Base-by-base conservation (phyloP, 352 stramenopile species). In the Globisporangium okanoganense region DNA sequence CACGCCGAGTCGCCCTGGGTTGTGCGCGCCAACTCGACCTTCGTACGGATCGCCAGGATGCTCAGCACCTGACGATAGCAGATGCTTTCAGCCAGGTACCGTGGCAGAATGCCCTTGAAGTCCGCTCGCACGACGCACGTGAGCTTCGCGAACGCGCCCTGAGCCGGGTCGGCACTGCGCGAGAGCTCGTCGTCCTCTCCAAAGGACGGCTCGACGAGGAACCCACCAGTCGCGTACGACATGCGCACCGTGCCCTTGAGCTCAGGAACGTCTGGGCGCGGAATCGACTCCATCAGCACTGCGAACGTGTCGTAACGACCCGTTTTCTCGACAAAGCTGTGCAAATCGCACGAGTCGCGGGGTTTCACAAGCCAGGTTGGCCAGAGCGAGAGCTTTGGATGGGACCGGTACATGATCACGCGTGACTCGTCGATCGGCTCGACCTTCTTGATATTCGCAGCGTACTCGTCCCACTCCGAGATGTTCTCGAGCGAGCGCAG, bases 301-400 rank as follows among this genome's bases (percentile, higher is more conserved):
- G 67, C 80, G 55, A 81, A 90, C 14, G 82, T 92, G 53, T 89
- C 69, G 7, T 56, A 61, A 14, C 70, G 69, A n/a, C 79, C 78
- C 4, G 82, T 90, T 43, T 84, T 84, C 31, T 85, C 73, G 25
- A 92, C 75, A 48, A 92, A 92, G 53, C 77, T 87, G 58, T 87
- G 75, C n/a, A 92, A 68, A 57, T 92, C 82, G 58, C 82, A 92
- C 49, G 82, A 90, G 58, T 92, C 82, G 13, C 82, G 78, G 25
- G 82, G 82, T 40, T 90, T 92, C 31, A 92, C 82, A 18, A 92
- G 67, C 82, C 82, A 92, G 24, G 78, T 73, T 24, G 82, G 82
- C 82, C 82, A 92, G n/a, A 86, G 67, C 12, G 82, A 92, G 13
- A 92, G 61, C 61, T 87, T 85, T 5, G 70, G 72, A 56, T 87